These are phyloP conservation scores for Termitomyces sp. DNA, from an alignment of 768 basidiomycete species.

Conservation along the genomic window DNA sequence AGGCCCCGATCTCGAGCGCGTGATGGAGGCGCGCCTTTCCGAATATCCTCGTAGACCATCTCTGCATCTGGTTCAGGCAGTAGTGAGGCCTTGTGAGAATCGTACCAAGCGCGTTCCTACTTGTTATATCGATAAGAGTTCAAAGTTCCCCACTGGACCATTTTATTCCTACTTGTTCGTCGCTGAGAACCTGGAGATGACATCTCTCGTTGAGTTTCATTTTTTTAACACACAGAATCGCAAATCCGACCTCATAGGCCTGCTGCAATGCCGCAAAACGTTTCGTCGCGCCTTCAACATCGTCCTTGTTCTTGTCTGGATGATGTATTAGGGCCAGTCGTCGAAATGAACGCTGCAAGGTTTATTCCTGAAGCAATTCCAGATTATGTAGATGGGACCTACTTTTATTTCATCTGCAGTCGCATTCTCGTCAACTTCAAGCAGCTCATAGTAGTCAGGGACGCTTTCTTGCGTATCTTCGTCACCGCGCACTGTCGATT, in stretches of 20 bases:
- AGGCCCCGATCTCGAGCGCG: conserved; percentile 65
- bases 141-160: neutral
- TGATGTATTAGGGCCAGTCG: conserved; percentile 80
- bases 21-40: conserved; percentile 56
- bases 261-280: conserved; percentile 87
- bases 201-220: conserved; percentile 1
- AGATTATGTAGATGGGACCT: neutral
- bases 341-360: conserved; percentile 69
- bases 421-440: conserved; percentile 78
- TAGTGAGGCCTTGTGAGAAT: conserved; percentile 81
- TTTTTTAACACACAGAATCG: conserved; percentile 1
- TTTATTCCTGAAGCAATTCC: neutral
- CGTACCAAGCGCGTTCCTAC: conserved; percentile 98
- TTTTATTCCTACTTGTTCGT: conserved; percentile 72
- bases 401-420: conserved; percentile 89
- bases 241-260: conserved; percentile 78
- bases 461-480: conserved; percentile 14
- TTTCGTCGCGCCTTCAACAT: conserved; percentile 81
- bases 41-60: conserved; percentile 80
- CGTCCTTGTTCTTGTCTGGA: conserved; percentile 81
- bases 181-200: conserved; percentile 69
- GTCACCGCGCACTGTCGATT: conserved; percentile 43
- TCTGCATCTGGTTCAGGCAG: conserved; percentile 80
- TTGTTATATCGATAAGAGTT: conserved; percentile 23
- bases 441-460: conserved; percentile 76